phyloP scores from a whole-genome alignment of 139 green algal species.

The Mesotaenium endlicherianum region DNA sequence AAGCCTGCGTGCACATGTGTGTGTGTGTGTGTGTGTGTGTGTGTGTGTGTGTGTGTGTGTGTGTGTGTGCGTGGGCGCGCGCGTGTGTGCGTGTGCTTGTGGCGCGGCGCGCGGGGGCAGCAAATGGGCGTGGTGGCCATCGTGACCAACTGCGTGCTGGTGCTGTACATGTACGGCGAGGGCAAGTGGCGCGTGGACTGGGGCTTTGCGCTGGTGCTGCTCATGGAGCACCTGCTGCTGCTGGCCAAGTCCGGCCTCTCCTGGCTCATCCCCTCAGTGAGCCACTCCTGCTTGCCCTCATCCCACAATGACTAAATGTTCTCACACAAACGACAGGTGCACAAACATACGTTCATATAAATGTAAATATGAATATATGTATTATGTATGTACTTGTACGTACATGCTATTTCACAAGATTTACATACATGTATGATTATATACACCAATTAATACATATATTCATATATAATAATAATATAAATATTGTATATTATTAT shows the following conservation, averaged over 20 bases:
- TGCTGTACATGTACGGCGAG: conserved; percentile 40
- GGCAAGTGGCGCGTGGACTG: conserved; percentile 12
- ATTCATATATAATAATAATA: too few species aligned
- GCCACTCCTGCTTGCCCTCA: not conserved
- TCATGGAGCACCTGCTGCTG: conserved; percentile 32
- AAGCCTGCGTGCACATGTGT: too few species aligned
- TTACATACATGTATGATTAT: too few species aligned
- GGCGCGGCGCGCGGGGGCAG: too few species aligned
- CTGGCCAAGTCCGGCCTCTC: not conserved
- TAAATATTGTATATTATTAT: too few species aligned
- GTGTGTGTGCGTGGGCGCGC: too few species aligned
- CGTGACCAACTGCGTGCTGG: conserved; percentile 38
- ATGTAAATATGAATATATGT: not conserved
- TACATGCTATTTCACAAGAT: not conserved
- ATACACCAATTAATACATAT: too few species aligned
- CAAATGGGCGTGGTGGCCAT: conserved; percentile 28
- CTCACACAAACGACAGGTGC: not conserved
- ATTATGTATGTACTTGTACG: not conserved
- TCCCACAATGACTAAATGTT: not conserved
- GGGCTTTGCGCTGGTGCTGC: not conserved
- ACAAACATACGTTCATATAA: not conserved
- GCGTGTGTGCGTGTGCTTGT: too few species aligned
- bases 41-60: too few species aligned
- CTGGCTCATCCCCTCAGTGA: conserved; percentile 30
- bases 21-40: too few species aligned